phyloP scores from a whole-genome alignment of 1,284 basidiomycete genomes.

The Moesziomyces parantarcticus region DNA sequence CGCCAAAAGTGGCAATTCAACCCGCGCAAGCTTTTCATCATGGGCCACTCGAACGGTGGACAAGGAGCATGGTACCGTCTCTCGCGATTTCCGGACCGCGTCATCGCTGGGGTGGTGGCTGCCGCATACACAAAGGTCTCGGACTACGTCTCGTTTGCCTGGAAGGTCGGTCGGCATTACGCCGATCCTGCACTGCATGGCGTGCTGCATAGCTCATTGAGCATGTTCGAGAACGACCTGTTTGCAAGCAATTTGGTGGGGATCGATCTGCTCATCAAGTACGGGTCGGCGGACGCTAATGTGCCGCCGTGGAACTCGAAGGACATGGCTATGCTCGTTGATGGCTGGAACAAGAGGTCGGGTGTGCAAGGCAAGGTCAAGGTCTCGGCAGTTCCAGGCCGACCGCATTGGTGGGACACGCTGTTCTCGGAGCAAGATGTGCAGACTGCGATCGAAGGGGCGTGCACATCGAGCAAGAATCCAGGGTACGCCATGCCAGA shows the following conservation, averaged over 20 bases:
- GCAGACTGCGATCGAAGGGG: conserved; percentile 70
- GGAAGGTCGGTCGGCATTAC: conserved; percentile 75
- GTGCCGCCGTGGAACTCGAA: conserved; percentile 84
- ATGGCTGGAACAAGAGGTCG: conserved; percentile 70
- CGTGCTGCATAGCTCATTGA: conserved; percentile 78
- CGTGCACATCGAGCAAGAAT: conserved; percentile 14
- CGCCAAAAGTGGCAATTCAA: conserved; percentile 27
- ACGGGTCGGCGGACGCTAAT: conserved; percentile 80
- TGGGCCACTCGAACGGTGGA: conserved; percentile 93
- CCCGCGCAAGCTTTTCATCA: conserved; percentile 72
- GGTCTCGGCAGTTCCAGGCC: conserved; percentile 73
- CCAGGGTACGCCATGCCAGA: conserved; percentile 21
- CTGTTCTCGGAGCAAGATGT: conserved; percentile 74
- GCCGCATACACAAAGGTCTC: conserved; percentile 72
- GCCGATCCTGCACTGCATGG: conserved; percentile 79
- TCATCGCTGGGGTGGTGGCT: conserved; percentile 71
- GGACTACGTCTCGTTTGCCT: conserved; percentile 79
- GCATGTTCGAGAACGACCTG: conserved; percentile 86
- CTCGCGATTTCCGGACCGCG: conserved; percentile 79
- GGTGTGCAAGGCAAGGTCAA: conserved; percentile 67
- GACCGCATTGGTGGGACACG: conserved; percentile 78
- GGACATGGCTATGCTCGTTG: conserved; percentile 74
- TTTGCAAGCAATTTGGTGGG: conserved; percentile 80
- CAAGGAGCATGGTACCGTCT: conserved; percentile 87
- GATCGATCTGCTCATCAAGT: conserved; percentile 77